Conservation (phyloP, 768 basidiomycete species). For the Pleurotus platypus region DNA sequence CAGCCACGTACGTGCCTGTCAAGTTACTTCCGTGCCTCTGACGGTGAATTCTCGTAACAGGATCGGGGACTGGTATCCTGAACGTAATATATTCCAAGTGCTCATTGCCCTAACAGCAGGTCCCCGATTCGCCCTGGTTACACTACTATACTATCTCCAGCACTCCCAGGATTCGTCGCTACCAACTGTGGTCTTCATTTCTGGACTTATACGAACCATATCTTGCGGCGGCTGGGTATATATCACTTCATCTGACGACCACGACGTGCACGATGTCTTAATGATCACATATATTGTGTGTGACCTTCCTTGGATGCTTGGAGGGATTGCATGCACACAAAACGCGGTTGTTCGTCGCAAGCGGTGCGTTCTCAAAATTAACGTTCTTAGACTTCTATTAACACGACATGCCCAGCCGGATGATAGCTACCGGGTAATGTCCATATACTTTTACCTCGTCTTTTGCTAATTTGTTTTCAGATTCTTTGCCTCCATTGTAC, state of each 20-base stretch:
- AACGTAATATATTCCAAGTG: constrained; percentile 81
- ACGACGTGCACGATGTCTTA: constrained; percentile 79
- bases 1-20: constrained; percentile 58
- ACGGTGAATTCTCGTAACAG: constrained; percentile 28
- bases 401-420: constrained; percentile 33
- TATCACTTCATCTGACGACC: constrained; percentile 81
- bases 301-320: constrained; percentile 88
- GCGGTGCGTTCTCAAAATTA: constrained; percentile 38
- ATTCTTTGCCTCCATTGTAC: constrained; percentile 68
- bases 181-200: constrained; percentile 50
- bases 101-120: constrained; percentile 84
- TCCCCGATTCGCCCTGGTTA: constrained; percentile 69
- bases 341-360: constrained; percentile 38
- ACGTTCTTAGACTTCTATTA: constrained; percentile 8
- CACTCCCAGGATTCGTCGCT: constrained; percentile 37
- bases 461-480: constrained; percentile 26
- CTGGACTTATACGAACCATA: constrained; percentile 70
- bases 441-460: neutral
- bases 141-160: constrained; percentile 60
- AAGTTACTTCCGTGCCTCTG: neutral
- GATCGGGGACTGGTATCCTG: constrained; percentile 90
- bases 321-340: constrained; percentile 53
- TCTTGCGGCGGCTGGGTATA: constrained; percentile 92
- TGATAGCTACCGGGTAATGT: constrained; percentile 49
- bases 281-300: constrained; percentile 86